Percentiles rank a stretch among this genome's conserved stretches.
phyloP scores from a whole-genome alignment of 768 basidiomycete genomes.

The Naganishia friedmannii region DNA sequence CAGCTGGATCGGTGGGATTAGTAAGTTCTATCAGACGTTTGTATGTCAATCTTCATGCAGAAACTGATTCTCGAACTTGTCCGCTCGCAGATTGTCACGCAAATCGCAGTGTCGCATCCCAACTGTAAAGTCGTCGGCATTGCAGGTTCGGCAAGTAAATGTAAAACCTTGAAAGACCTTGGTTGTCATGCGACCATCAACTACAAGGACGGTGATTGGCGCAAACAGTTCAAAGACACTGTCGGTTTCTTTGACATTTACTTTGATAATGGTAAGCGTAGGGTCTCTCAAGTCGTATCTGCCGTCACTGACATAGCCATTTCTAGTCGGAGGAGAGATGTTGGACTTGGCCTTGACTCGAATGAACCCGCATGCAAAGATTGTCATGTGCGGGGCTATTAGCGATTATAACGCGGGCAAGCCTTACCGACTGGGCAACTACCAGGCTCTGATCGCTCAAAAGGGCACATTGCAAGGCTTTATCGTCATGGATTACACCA shows the following conservation, averaged over 20 bases:
- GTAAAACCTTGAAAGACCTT: conserved; percentile 76
- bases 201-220: conserved; percentile 77
- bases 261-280: conserved; percentile 48
- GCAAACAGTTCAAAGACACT: conserved; percentile 64
- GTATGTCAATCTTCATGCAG: not conserved
- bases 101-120: conserved; percentile 47
- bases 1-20: conserved; percentile 64
- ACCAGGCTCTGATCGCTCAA: conserved; percentile 67
- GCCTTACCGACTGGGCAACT: conserved; percentile 58
- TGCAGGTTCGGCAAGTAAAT: conserved; percentile 80
- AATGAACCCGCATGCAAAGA: conserved; percentile 72
- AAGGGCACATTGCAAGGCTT: conserved; percentile 81
- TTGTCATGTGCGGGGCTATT: conserved; percentile 82
- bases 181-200: conserved; percentile 80
- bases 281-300: not conserved
- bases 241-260: conserved; percentile 57
- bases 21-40: conserved; percentile 35
- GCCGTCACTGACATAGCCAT: conserved; percentile 1
- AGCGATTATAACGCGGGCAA: conserved; percentile 61
- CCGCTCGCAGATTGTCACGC: conserved; percentile 42
- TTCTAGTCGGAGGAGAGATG: conserved; percentile 67
- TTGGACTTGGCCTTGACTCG: conserved; percentile 72
- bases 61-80: not conserved
- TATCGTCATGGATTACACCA: conserved; percentile 72
- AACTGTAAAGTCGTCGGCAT: conserved; percentile 73